Conservation (phyloP, 768 basidiomycete species). For the Leccinum barrowsii region DNA sequence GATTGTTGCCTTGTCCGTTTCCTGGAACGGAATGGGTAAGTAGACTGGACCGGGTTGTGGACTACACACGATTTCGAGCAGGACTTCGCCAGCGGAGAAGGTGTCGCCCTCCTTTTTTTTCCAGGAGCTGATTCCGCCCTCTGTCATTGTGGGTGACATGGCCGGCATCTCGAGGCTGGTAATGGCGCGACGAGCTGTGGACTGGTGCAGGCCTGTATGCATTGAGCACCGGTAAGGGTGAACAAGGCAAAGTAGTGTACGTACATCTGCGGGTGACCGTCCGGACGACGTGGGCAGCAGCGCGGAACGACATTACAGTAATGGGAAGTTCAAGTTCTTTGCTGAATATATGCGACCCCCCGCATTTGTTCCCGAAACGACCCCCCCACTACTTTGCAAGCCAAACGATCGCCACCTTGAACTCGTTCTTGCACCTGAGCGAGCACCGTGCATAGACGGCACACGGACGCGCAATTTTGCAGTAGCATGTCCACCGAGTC, state of each 20-base stretch:
- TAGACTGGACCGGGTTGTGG: neutral
- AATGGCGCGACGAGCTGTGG: conserved; percentile 52
- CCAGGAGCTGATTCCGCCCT: conserved; percentile 89
- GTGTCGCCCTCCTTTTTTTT: conserved; percentile 83
- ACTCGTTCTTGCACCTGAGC: neutral
- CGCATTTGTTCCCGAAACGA: neutral
- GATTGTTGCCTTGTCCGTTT: conserved; percentile 94
- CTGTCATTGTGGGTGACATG: conserved; percentile 97
- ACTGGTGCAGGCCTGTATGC: conserved; percentile 44
- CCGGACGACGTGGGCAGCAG: conserved; percentile 10
- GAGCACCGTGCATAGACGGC: neutral
- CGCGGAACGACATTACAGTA: conserved; percentile 13
- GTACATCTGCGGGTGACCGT: conserved; percentile 25
- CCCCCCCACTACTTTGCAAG: neutral
- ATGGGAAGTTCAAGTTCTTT: neutral
- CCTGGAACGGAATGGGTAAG: conserved; percentile 41
- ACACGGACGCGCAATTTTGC: conserved; percentile 2
- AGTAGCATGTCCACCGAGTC: conserved; percentile 24
- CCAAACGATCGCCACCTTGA: conserved; percentile 3
- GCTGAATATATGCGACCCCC: conserved; percentile 3
- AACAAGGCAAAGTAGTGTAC: neutral
- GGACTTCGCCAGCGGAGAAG: conserved; percentile 77
- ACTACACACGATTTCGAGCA: conserved; percentile 79
- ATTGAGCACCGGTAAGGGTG: neutral
- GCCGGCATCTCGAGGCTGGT: conserved; percentile 89